These are phyloP conservation scores for Termitomyces sp. DNA, from an alignment of 768 basidiomycete species.

Conservation along the genomic window DNA sequence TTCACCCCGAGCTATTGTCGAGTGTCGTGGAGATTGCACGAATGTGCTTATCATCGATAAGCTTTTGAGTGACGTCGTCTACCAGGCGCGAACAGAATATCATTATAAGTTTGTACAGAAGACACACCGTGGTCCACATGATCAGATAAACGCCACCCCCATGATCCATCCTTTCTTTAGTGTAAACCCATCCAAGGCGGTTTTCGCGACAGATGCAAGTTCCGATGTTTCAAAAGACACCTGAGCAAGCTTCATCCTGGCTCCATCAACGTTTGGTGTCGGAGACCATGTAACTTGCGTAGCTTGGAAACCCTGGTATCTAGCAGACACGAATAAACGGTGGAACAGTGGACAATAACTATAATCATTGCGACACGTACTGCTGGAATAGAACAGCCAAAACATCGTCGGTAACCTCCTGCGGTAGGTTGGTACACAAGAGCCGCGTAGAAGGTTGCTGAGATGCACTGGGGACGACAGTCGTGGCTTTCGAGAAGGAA, in stretches of 20 bases:
- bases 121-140: slow-evolving; percentile 8
- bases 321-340: slow-evolving; percentile 26
- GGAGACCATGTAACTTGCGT: slow-evolving; percentile 70
- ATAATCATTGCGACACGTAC: slow-evolving; percentile 43
- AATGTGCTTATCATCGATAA: neutral
- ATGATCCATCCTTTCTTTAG: slow-evolving; percentile 86
- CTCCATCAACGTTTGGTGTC: slow-evolving; percentile 60
- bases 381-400: slow-evolving; percentile 88
- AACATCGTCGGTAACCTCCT: slow-evolving; percentile 86
- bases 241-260: slow-evolving; percentile 76
- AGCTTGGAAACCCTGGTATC: slow-evolving; percentile 80
- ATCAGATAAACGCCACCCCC: slow-evolving; percentile 67
- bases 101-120: slow-evolving; percentile 11
- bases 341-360: too few species aligned
- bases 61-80: neutral
- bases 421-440: slow-evolving; percentile 82
- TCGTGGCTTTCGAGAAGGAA: slow-evolving; percentile 30
- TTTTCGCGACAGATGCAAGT: slow-evolving; percentile 74
- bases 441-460: slow-evolving; percentile 61
- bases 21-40: neutral
- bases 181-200: slow-evolving; percentile 80
- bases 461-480: slow-evolving; percentile 41
- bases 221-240: slow-evolving; percentile 75
- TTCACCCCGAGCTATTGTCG: neutral
- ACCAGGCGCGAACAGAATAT: neutral